These are phyloP conservation scores for Mrakia blollopis DNA, from an alignment of 768 basidiomycete genomes.

Conservation along the genomic window DNA sequence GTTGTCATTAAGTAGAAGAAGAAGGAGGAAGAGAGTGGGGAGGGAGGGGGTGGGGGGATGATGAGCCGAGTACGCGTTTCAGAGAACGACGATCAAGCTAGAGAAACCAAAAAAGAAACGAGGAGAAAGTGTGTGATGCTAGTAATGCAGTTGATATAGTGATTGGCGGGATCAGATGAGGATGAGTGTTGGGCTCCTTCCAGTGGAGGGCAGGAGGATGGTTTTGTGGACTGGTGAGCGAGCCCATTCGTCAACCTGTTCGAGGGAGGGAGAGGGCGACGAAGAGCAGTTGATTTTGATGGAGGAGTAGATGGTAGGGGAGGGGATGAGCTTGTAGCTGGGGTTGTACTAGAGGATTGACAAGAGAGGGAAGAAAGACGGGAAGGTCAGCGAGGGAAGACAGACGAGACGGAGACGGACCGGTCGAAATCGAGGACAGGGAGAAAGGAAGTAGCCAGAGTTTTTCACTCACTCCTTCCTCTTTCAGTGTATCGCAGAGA, in stretches of 20 bases:
- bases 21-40: too few species aligned
- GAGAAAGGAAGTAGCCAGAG: too few species aligned
- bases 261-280: neutral
- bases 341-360: neutral
- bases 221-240: neutral
- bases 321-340: neutral
- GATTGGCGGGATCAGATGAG: neutral
- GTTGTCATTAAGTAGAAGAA: too few species aligned
- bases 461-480: neutral
- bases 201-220: neutral
- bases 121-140: too few species aligned
- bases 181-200: neutral
- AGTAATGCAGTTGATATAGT: too few species aligned
- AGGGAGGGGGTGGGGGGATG: too few species aligned
- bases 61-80: too few species aligned
- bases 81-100: too few species aligned
- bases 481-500: neutral
- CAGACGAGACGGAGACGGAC: neutral
- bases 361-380: neutral
- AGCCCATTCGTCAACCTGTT: slow-evolving; percentile 1
- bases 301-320: neutral
- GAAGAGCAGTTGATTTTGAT: neutral
- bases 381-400: neutral
- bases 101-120: too few species aligned
- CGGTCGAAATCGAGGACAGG: neutral